Base-by-base conservation (phyloP, 257 asterid species). In the Rehmannia glutinosa region DNA sequence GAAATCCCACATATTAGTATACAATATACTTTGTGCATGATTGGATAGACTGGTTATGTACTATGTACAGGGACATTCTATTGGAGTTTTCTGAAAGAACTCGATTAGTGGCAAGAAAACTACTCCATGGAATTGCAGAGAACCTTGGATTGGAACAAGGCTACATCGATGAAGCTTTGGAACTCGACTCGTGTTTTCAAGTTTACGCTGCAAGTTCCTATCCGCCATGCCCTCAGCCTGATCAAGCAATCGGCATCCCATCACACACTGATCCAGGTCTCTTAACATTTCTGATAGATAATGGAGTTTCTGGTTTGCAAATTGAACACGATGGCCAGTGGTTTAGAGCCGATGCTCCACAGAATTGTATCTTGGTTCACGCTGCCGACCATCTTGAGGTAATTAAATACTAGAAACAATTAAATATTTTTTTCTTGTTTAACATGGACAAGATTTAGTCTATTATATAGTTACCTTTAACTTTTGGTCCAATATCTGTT, bases 211-310 rank as follows among this genome's bases (percentile, higher is more conserved):
- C 75, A 39, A 80, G 77, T 63, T 73, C 33, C 47, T 80, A 80
- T 23, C 85, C 85, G 25, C 74, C 62, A 2, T 80, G 85, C 59
- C 82, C 80, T 1, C 63, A 74, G 32, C 85, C 89, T 1, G 86
- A 83, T 45, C 84, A 73, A 21, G 76, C 89, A 25, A 83, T 83
- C 64, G 89, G 89, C 5, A 35, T 83, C 66, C 86, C 86, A 7
- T 51, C 89, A 0, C 89, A 83, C 33, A 80, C 86, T 1, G 89
- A 83, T 68, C 81, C 73, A 2, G 83, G 86, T 7, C 86, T 81
- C 1, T 54, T 81, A 45, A 81, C 86, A 4, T 74, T 81, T 61
- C 46, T 81, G 19, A 75, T 77, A 12, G 63, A 74, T 41, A 80
- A 80, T 36, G 78, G 75, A 61, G 82, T 77, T 25, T 74, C 76